Conservation (phyloP, 2,329 filamentous ascomycete genomes). For the Coniochaeta prunicola region DNA sequence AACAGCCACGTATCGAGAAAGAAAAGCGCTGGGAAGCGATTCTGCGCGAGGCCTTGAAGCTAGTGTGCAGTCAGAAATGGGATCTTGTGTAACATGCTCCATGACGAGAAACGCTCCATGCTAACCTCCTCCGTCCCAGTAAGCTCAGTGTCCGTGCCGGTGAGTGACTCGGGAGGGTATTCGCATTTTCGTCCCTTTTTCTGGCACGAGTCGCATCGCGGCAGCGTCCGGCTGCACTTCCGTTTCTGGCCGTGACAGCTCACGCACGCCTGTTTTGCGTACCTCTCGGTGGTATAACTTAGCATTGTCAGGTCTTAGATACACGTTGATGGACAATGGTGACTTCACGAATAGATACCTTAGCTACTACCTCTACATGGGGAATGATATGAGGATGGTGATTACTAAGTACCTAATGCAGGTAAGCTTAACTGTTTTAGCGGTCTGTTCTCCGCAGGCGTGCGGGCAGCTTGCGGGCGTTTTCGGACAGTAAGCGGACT, state of each 20-base stretch:
- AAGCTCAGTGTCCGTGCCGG: not conserved
- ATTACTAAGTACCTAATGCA: no score
- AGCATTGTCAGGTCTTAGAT: not conserved
- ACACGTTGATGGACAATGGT: not conserved
- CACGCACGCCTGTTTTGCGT: conserved; percentile 4
- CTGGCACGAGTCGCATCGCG: conserved; percentile 7
- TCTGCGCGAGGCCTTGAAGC: not conserved
- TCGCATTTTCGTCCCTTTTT: conserved; percentile 3
- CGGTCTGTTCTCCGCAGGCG: no score
- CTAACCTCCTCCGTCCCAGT: not conserved
- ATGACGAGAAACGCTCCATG: not conserved
- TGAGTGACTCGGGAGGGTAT: conserved; percentile 5
- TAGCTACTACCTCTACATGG: no score
- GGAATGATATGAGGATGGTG: no score
- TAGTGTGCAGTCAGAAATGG: not conserved
- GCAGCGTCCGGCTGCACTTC: conserved; percentile 6
- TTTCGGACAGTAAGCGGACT: not conserved
- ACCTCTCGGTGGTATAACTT: not conserved
- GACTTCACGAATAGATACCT: not conserved
- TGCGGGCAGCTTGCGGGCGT: not conserved
- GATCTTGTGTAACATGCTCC: not conserved
- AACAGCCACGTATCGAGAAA: conserved; percentile 12
- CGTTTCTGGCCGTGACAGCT: conserved; percentile 8
- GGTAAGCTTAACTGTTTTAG: no score
- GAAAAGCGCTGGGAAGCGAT: conserved; percentile 5